These are phyloP conservation scores for Collariella sp. DNA, from an alignment of 495 filamentous ascomycete species.

Conservation along the genomic window DNA sequence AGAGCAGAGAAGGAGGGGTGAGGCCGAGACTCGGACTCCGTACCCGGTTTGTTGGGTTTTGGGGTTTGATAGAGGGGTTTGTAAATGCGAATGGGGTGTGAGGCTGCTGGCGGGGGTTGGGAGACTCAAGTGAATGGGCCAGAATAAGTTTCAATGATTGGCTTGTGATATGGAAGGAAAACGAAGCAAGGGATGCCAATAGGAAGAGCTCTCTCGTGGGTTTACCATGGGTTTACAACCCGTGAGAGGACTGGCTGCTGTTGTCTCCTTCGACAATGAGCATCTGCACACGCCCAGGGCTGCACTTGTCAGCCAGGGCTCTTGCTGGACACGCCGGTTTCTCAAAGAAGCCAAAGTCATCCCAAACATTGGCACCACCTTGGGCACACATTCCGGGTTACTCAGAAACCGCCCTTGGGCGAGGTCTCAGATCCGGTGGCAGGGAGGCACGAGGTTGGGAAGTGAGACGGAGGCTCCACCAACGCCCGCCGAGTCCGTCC, in stretches of 20 bases:
- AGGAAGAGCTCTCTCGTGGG: too few species aligned
- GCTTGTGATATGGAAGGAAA: too few species aligned
- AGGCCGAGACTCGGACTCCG: too few species aligned
- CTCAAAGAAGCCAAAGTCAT: not conserved
- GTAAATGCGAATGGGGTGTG: too few species aligned
- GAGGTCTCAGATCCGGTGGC: not conserved
- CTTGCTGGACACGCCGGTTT: not conserved
- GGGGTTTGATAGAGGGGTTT: too few species aligned
- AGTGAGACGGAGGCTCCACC: not conserved
- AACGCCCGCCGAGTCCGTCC: slow-evolving; percentile 6
- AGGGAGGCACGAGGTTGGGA: not conserved
- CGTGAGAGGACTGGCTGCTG: not conserved
- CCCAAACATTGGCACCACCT: slow-evolving; percentile 1
- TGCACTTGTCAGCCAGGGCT: not conserved
- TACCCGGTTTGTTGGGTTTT: slow-evolving; percentile 5
- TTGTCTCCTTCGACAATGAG: not conserved
- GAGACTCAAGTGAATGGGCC: too few species aligned
- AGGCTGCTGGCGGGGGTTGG: too few species aligned
- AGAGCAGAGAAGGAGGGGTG: too few species aligned
- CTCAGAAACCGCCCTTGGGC: not conserved
- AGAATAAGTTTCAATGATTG: too few species aligned
- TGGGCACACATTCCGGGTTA: slow-evolving; percentile 1
- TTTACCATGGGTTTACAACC: too few species aligned
- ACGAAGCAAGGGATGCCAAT: too few species aligned
- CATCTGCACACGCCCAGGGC: slow-evolving; percentile 3